Base-by-base conservation (phyloP, 352 stramenopile species). In the Phytophthora pseudosyringae region DNA sequence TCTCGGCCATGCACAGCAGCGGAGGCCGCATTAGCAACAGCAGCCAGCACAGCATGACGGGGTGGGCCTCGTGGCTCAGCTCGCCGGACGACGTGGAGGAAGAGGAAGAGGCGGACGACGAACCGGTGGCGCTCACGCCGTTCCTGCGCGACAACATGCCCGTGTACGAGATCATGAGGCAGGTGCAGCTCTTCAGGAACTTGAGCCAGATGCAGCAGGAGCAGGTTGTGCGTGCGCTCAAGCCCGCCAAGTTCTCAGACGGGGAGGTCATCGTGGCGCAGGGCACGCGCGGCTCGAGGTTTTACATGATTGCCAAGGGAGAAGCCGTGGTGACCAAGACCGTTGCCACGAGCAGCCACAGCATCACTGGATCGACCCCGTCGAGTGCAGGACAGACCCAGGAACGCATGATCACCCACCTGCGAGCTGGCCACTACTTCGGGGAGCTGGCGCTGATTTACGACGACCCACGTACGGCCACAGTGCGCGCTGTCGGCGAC, bases 371-470 rank as follows among this genome's bases (percentile, higher is more conserved):
- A 40, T 67, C 67, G 10, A 77, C 54, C 16, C 63, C 59, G 10
- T 75, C 69, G 6, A 65, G 53, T 35, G 58, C 74, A 21, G 69
- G 61, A 26, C 64, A 81, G 7, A 80, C 85, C 2, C 78, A 90
- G 49, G 88, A 96, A 32, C 83, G 86, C 26, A 94, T 96, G 88
- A 75, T 97, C 33, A 97, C 90, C 46, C 84, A 96, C 61, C 50
- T 97, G 47, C 84, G 96, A 52, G 88, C 87, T n/a, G 90, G 93
- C 3, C 88, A 95, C 52, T 98, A 97, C 75, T 98, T 98, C 71
- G 94, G 94, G 9, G 94, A 98, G 66, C 71, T 95, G 10, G 91
- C 94, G 4, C 75, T 98, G 25, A 95, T 98, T 54, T 94, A 97
- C 59, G 86, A 96, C 52, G 91, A 98, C 63, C 89, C 89, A 10